phyloP scores from a whole-genome alignment of 2,329 filamentous ascomycete species.

The Colletotrichum cuscutae region DNA sequence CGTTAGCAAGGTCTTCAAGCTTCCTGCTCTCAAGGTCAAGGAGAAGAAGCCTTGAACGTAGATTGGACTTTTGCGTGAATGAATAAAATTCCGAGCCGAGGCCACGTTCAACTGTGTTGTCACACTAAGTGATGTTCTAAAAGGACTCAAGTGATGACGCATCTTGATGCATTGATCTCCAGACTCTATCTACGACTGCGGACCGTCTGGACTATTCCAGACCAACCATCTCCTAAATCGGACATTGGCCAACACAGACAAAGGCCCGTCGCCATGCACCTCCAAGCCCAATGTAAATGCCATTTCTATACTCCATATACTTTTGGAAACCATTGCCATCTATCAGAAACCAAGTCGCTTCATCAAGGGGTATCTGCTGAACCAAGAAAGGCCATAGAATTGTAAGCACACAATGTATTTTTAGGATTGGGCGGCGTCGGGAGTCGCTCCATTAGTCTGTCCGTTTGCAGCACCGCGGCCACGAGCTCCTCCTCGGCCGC shows the following conservation, averaged over 20 bases:
- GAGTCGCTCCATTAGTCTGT: neutral
- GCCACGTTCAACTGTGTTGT: neutral
- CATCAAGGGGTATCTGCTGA: constrained; percentile 21
- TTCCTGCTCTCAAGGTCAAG: constrained; percentile 75
- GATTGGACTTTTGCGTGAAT: neutral
- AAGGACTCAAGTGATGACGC: neutral
- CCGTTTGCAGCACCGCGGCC: constrained; percentile 46
- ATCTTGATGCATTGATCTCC: neutral
- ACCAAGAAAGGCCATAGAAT: neutral
- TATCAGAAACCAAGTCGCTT: constrained; percentile 27
- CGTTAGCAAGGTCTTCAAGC: constrained; percentile 69
- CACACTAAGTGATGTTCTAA: neutral
- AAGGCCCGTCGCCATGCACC: neutral
- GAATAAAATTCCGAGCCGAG: neutral
- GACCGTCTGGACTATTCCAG: neutral
- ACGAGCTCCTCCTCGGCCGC: constrained; percentile 46
- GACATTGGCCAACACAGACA: neutral
- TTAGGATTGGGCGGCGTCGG: constrained; percentile 2
- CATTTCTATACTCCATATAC: neutral
- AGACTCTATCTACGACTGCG: neutral
- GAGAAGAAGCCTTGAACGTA: constrained; percentile 39
- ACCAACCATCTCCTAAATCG: neutral
- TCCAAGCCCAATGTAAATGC: neutral
- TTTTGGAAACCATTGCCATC: constrained; percentile 2
- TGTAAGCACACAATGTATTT: neutral